These are phyloP conservation scores for Ascochyta lentis DNA, from an alignment of 2,329 filamentous ascomycete species.

Conservation along the genomic window DNA sequence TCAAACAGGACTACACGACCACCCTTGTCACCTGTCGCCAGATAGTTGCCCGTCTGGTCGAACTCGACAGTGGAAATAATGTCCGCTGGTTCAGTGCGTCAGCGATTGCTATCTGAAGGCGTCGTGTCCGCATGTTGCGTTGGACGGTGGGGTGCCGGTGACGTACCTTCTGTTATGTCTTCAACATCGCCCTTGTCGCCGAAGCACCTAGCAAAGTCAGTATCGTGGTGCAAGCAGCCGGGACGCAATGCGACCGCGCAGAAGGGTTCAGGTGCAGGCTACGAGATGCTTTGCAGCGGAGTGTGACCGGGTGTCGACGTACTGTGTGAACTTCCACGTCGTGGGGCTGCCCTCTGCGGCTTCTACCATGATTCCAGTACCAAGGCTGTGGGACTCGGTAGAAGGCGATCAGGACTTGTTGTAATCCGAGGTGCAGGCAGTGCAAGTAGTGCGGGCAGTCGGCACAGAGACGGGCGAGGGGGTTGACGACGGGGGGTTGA, in stretches of 20 bases:
- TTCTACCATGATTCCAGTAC: constrained; percentile 82
- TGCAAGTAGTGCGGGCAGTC: constrained; percentile 6
- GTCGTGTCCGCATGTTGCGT: not conserved
- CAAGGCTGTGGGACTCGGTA: constrained; percentile 24
- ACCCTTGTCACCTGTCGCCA: constrained; percentile 89
- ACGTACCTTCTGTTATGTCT: constrained; percentile 91
- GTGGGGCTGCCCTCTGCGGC: constrained; percentile 90
- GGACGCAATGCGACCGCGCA: constrained; percentile 3
- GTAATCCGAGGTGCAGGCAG: constrained; percentile 13
- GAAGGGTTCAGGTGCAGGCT: not conserved
- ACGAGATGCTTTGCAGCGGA: not conserved
- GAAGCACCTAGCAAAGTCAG: constrained; percentile 77
- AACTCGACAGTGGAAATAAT: constrained; percentile 93
- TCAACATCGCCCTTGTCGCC: constrained; percentile 99
- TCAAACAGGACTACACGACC: constrained; percentile 86
- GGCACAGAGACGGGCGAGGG: constrained; percentile 21
- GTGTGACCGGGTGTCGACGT: constrained; percentile 52
- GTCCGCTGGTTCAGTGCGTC: constrained; percentile 64
- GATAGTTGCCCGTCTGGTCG: constrained; percentile 87
- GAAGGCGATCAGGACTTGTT: constrained; percentile 22
- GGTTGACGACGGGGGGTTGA: constrained; percentile 22
- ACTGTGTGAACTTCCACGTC: constrained; percentile 99
- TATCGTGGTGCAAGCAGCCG: constrained; percentile 4
- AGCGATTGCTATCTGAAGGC: constrained; percentile 18
- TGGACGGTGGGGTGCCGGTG: constrained; percentile 13